Conservation (phyloP, 352 stramenopile genomes). For the Pythium myriotylum region DNA sequence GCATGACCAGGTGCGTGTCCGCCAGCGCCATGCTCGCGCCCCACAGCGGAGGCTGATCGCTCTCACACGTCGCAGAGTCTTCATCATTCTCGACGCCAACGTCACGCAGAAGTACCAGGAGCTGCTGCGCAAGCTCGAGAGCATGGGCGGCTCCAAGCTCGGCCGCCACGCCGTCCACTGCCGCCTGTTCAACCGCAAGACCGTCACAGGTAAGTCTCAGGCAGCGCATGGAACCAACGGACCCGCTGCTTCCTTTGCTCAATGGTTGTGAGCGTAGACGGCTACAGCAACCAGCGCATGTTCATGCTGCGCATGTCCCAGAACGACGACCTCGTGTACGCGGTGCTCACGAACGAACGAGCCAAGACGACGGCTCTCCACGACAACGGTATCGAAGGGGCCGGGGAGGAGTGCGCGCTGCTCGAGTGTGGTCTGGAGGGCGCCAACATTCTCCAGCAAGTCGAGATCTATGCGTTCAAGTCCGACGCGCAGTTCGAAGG, state of each 20-base stretch:
- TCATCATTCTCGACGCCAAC: slow-evolving; percentile 81
- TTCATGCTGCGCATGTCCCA: slow-evolving; percentile 90
- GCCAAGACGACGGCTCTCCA: slow-evolving; percentile 51
- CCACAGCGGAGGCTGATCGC: background rate
- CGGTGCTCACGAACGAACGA: slow-evolving; percentile 81
- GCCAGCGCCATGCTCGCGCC: background rate
- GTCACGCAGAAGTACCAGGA: slow-evolving; percentile 88
- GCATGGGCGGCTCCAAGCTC: slow-evolving; percentile 78
- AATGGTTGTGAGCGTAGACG: slow-evolving; percentile 34
- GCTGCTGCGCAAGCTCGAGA: slow-evolving; percentile 82
- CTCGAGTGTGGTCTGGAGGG: slow-evolving; percentile 85
- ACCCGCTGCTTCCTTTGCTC: background rate
- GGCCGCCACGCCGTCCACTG: slow-evolving; percentile 84
- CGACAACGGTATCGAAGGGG: slow-evolving; percentile 76
- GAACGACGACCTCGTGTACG: slow-evolving; percentile 86
- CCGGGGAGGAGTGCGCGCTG: slow-evolving; percentile 76
- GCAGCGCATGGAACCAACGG: background rate
- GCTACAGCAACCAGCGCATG: slow-evolving; percentile 88
- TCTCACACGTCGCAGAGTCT: slow-evolving; percentile 46
- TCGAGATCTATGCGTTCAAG: slow-evolving; percentile 90
- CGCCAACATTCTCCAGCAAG: slow-evolving; percentile 85
- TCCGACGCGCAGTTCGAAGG: slow-evolving; percentile 88
- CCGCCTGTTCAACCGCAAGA: slow-evolving; percentile 88
- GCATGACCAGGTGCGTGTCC: slow-evolving; percentile 64
- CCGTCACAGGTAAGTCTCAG: slow-evolving; percentile 45